phyloP scores from a whole-genome alignment of 495 filamentous ascomycete species.

The Tuber magnatum region DNA sequence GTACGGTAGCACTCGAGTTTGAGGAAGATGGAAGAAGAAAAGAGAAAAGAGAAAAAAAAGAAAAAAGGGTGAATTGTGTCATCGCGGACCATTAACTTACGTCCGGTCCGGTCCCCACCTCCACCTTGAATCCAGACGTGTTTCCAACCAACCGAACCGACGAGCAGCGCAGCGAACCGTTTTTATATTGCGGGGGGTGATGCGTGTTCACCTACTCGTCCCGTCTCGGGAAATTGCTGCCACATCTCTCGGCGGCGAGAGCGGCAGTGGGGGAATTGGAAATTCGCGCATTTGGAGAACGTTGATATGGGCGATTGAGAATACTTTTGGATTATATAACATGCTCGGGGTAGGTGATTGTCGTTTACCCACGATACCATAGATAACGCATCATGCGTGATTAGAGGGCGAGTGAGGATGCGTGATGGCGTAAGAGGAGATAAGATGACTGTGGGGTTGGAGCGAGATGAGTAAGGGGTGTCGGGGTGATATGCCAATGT shows the following conservation, averaged over 20 bases:
- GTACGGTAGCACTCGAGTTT: neutral
- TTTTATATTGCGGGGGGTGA: neutral
- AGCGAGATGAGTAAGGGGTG: neutral
- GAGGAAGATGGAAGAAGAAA: neutral
- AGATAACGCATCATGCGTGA: neutral
- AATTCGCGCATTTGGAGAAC: neutral
- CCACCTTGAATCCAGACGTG: neutral
- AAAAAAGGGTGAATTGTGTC: neutral
- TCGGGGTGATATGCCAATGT: neutral
- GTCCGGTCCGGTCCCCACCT: neutral
- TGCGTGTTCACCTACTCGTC: neutral
- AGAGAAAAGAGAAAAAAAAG: neutral
- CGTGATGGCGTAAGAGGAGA: neutral
- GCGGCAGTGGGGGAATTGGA: neutral
- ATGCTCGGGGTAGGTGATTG: neutral
- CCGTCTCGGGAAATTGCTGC: neutral
- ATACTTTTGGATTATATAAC: slow-evolving; percentile 1
- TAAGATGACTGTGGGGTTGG: neutral
- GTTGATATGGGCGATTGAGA: neutral
- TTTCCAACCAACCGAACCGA: slow-evolving; percentile 4
- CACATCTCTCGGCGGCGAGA: neutral
- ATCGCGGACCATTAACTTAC: neutral
- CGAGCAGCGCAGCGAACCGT: neutral
- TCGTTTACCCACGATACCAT: neutral
- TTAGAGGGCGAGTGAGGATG: neutral